Evolutionary conservation across 2,329 filamentous ascomycete genomes (phyloP), one percentile per base, ranked within the genome.

Genomic region (Beauveria brongniartii): DNA sequence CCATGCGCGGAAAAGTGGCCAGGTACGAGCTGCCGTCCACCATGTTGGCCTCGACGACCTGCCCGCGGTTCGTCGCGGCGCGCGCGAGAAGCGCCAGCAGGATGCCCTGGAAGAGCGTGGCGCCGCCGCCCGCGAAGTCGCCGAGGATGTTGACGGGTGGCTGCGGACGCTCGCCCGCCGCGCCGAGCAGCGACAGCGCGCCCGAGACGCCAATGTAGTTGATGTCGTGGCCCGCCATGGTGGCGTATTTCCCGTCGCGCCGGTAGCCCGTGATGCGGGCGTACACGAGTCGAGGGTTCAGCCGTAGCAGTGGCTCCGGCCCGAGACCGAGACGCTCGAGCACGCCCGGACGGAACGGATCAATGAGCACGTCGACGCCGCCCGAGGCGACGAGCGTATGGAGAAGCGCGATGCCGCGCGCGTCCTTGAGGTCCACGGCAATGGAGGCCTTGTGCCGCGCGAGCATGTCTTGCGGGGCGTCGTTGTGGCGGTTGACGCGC

Each of bases 11-110:
- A 75, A 93, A 93, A 0, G 86, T 88, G 1, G 88, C 87, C 28
- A 97, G 76, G 72, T 93, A 93, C 41, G 86, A 83, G 24, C 83
- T 84, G 9, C 93, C 93, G 75, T 97, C 93, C 14, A 97, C 93
- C 93, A 97, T 97, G 73, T 96, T 97, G 18, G 90, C 91, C 75
- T 97, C 91, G 9, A 97, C 92, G 14, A 97, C 87, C 75, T 97
- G 93, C 0, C 93, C 93, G 2, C 75, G 77, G 0, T 91, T 91
- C 0, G 79, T 86, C 48, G 73, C 76, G 54, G 80, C 77, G 40
- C 91, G 78, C 16, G 85, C 80, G 10, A 95, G 69, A 62, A 97
- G 74, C 0, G 94, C 93, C 22, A 97, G 78, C 60, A 97, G 73
- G 5, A 97, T 85, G 0, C 92, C 93, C 62, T 92, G 79, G 68